Evolutionary conservation across 1,284 basidiomycete genomes (phyloP), one percentile per base, ranked within the genome.

Genomic region (Malassezia pachydermatis): DNA sequence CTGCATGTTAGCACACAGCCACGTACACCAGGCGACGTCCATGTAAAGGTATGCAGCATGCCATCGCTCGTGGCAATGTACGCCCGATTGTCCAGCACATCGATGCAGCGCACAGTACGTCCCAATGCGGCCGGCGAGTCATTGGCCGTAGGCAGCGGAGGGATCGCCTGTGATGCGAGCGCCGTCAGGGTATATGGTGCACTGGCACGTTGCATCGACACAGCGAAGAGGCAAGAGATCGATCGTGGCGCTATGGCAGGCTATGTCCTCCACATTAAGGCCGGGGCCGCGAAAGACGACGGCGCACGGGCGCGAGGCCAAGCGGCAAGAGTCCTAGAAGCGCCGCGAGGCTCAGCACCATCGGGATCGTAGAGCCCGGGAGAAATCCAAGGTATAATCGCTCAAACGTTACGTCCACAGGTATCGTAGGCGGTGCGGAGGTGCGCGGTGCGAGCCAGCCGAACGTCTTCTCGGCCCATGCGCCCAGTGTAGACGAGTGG

Each of bases 341-440:
- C 13, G 16, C 37, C 11, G 28, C 20, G 11, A 29, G 13, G 19
- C 20, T 22, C 5, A 19, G 5, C 4, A 32, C 13, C 33, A 52
- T 36, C 11, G n/a, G 23, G 17, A 52, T 24, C 9, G 45, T 16
- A 3, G 50, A 36, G 14, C 32, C 25, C 1, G 50, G 50, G 20
- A 52, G 19, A 14, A n/a, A 14, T 20, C 50, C 50, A 9, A 52
- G 40, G 36, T 46, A 52, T 0, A 52, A 25, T 13, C 33, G 50
- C 45, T 52, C 50, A 25, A 52, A 52, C 2, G 33, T 41, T 9
- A 47, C 13, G 22, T 52, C 41, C 8, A 47, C 13, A 0, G 44
- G 44, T n/a, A 52, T 27, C 7, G 37, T 2, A 14, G 22, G 3
- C 1, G 32, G 9, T 8, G 24, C 33, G n/a, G 13, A 22, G 13